Conservation (phyloP, 805 yeast species). For the Kluyveromyces dobzhanskii region DNA sequence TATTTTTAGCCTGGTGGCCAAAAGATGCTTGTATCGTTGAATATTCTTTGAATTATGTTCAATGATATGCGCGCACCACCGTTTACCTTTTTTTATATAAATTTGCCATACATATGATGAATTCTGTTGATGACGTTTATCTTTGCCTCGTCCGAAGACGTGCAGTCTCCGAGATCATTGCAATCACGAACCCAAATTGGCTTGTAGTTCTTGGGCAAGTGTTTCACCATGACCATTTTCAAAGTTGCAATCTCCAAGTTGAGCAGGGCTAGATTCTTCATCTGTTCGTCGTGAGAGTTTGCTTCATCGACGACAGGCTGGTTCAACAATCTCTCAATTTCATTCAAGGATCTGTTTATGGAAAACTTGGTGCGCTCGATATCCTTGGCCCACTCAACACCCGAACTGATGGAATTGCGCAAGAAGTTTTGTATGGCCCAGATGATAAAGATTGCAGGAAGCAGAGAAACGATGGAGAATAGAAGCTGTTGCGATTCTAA, state of each 20-base stretch:
- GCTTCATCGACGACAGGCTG: slow-evolving; percentile 7
- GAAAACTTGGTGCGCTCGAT: slow-evolving; percentile 2
- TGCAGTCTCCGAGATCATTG: slow-evolving; percentile 44
- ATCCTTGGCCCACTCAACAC: slow-evolving; percentile 19
- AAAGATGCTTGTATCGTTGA: neutral
- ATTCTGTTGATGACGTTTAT: slow-evolving; percentile 45
- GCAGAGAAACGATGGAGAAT: slow-evolving; percentile 84
- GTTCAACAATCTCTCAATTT: slow-evolving; percentile 47
- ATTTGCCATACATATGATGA: slow-evolving; percentile 49
- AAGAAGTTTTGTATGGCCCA: slow-evolving; percentile 32
- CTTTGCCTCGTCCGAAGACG: slow-evolving; percentile 32
- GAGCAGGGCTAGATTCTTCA: slow-evolving; percentile 45
- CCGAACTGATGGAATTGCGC: slow-evolving; percentile 20
- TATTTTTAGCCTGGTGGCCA: neutral
- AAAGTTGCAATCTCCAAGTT: slow-evolving; percentile 59
- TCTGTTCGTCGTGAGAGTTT: slow-evolving; percentile 14
- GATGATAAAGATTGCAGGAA: slow-evolving; percentile 62
- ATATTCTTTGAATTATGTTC: too few relatives aligned
- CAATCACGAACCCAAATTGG: slow-evolving; percentile 57
- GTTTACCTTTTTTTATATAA: slow-evolving; percentile 10
- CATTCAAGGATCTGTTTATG: slow-evolving; percentile 39
- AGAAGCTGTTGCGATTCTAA: slow-evolving; percentile 87
- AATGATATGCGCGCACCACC: too few relatives aligned
- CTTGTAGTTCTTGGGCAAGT: slow-evolving; percentile 43
- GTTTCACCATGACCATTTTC: slow-evolving; percentile 37